Percentiles rank a stretch among this genome's conserved stretches.
Evolutionary conservation across 805 yeast species (phyloP).

Genomic region (Teunomyces pallodes): DNA sequence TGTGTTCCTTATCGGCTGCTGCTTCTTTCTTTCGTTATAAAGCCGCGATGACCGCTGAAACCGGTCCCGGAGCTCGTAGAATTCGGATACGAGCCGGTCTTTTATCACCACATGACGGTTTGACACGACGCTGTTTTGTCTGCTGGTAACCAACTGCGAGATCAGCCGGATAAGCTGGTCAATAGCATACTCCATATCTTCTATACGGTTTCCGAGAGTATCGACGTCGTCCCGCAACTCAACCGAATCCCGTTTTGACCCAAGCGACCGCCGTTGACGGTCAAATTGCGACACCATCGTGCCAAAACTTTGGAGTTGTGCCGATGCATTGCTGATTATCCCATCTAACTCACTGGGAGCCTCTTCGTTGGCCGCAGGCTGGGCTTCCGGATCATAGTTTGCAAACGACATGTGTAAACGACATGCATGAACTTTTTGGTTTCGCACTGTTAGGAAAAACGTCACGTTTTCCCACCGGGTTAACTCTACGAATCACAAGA

Average conservation of each 20-base stretch:
- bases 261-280: conserved; percentile 47
- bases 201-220: conserved; percentile 28
- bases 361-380: conserved; percentile 19
- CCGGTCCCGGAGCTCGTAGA: conserved; percentile 46
- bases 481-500: no score
- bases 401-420: conserved; percentile 49
- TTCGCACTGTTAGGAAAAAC: no score
- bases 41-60: conserved; percentile 42
- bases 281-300: conserved; percentile 50
- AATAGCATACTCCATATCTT: conserved; percentile 30
- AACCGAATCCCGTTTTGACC: conserved; percentile 48
- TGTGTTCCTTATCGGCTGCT: conserved; percentile 15
- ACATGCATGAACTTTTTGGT: background rate
- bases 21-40: conserved; percentile 48
- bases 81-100: conserved; percentile 57
- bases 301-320: conserved; percentile 46
- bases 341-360: conserved; percentile 26
- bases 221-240: conserved; percentile 36
- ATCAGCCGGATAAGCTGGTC: conserved; percentile 27
- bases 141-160: conserved; percentile 25
- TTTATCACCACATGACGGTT: conserved; percentile 43
- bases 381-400: conserved; percentile 50
- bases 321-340: conserved; percentile 35
- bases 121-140: conserved; percentile 21
- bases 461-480: no score